Conservation (phyloP, 371 early-diverging fungal genomes). For the Choanephora cucurbitarum region DNA sequence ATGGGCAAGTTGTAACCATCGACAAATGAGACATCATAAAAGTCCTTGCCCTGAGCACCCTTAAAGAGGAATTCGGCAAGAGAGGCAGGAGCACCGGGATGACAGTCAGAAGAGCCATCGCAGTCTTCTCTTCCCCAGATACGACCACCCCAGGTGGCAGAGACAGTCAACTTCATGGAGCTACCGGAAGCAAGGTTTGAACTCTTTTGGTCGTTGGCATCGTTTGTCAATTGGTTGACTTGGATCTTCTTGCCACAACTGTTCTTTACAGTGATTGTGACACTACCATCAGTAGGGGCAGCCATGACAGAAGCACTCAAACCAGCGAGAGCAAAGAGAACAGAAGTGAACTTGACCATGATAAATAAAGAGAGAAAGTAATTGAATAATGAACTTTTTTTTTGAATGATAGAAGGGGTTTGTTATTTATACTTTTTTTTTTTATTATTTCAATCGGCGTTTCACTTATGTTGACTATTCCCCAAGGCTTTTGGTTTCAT, state of each 20-base stretch:
- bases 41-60: slow-evolving; percentile 26
- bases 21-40: slow-evolving; percentile 40
- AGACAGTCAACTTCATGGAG: slow-evolving; percentile 21
- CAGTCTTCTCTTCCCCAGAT: slow-evolving; percentile 45
- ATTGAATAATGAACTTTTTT: neutral
- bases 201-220: slow-evolving; percentile 1
- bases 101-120: slow-evolving; percentile 26
- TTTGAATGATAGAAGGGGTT: too few species aligned
- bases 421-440: too few species aligned
- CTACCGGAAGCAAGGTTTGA: slow-evolving; percentile 18
- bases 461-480: slow-evolving; percentile 1
- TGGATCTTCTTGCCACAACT: slow-evolving; percentile 29
- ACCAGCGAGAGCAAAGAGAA: slow-evolving; percentile 22
- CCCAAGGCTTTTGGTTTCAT: too few species aligned
- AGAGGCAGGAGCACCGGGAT: slow-evolving; percentile 31
- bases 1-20: slow-evolving; percentile 42
- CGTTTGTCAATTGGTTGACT: slow-evolving; percentile 40
- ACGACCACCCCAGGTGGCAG: slow-evolving; percentile 43
- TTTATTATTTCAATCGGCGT: too few species aligned
- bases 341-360: slow-evolving; percentile 21
- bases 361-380: slow-evolving; percentile 7
- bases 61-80: slow-evolving; percentile 37
- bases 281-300: slow-evolving; percentile 28
- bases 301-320: slow-evolving; percentile 30
- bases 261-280: slow-evolving; percentile 44